A percentile compares a stretch with the other conserved stretches of the same genome.
Evolutionary conservation across 148 eudicot species (phyloP).

Genomic region (Rhododendron simsii): DNA sequence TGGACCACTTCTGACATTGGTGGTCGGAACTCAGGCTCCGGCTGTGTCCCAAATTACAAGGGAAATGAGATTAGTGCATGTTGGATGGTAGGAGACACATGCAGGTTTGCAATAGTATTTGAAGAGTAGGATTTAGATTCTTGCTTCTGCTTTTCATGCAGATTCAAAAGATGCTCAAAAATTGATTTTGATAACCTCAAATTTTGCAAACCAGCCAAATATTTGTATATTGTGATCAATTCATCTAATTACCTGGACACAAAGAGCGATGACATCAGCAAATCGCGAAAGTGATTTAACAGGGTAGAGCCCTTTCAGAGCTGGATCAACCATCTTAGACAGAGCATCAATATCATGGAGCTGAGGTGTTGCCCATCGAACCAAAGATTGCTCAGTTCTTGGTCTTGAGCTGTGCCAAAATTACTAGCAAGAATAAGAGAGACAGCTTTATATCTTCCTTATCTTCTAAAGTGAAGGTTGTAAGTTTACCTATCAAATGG

Average conservation of each 20-base stretch:
- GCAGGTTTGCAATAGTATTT: background rate
- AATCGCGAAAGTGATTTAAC: constrained; percentile 90
- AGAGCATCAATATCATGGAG: constrained; percentile 91
- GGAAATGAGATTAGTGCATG: background rate
- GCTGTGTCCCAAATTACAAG: constrained; percentile 31
- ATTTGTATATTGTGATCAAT: background rate
- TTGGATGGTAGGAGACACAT: background rate
- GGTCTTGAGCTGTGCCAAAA: constrained; percentile 51
- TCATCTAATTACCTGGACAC: constrained; percentile 67
- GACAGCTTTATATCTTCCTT: background rate
- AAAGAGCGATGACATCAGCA: constrained; percentile 92
- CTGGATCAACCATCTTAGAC: constrained; percentile 88
- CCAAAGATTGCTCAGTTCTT: constrained; percentile 76
- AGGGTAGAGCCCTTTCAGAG: constrained; percentile 78
- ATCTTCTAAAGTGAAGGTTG: background rate
- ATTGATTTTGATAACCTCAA: background rate
- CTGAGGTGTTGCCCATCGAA: constrained; percentile 97
- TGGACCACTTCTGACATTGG: constrained; percentile 99
- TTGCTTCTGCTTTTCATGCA: background rate
- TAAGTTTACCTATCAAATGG: constrained; percentile 73
- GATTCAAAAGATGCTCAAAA: background rate
- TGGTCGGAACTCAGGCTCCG: constrained; percentile 95
- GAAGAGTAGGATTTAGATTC: background rate
- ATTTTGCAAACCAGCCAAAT: background rate
- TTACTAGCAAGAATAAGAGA: background rate